These are phyloP conservation scores for Pichia californica DNA, from an alignment of 805 yeast genomes.

Conservation along the genomic window DNA sequence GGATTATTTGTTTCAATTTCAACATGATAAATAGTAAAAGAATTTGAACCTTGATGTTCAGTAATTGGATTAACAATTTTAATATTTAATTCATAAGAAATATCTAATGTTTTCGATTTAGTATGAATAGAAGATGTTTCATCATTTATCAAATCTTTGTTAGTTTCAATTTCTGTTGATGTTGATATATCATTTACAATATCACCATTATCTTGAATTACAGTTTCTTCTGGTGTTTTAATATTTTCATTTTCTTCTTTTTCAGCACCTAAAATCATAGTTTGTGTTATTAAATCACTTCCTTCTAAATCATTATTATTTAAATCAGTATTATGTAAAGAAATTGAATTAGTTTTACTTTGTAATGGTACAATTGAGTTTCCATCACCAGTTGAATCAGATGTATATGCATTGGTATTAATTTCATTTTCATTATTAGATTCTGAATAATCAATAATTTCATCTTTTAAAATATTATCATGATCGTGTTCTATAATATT, in stretches of 20 bases:
- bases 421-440: no score
- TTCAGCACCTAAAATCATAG: constrained; percentile 9
- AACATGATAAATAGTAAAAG: constrained; percentile 68
- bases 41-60: constrained; percentile 69
- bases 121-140: background rate
- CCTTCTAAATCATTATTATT: constrained; percentile 8
- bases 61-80: constrained; percentile 55
- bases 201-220: background rate
- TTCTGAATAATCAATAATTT: background rate
- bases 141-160: background rate
- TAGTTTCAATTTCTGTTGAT: background rate
- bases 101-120: background rate
- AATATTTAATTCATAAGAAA: constrained; percentile 23
- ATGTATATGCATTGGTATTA: background rate
- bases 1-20: constrained; percentile 61
- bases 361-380: background rate
- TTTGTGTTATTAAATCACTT: constrained; percentile 10
- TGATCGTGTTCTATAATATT: no score
- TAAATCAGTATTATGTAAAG: constrained; percentile 1
- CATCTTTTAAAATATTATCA: background rate
- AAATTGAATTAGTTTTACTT: background rate
- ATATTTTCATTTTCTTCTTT: background rate
- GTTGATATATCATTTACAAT: background rate
- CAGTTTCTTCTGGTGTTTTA: background rate
- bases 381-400: background rate